Percentiles rank a stretch among this genome's conserved stretches.
These are phyloP conservation scores for Phaffomyces opuntiae DNA, from an alignment of 805 yeast genomes.

Conservation along the genomic window DNA sequence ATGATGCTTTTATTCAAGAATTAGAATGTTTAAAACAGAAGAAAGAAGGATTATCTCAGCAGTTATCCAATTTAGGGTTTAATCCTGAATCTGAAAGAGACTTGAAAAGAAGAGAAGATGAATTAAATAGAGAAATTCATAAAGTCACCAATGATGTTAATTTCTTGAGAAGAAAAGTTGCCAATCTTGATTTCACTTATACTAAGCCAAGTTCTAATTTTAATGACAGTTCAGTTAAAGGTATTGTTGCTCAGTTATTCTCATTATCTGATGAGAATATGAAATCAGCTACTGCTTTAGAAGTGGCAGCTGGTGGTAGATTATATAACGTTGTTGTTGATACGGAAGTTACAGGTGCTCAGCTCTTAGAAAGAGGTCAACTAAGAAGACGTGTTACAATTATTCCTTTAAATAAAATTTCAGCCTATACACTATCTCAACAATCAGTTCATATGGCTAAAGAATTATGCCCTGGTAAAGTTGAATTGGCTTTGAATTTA, in stretches of 20 bases:
- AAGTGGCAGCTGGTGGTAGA: constrained; percentile 90
- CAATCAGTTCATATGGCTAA: constrained; percentile 60
- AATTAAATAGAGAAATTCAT: constrained; percentile 37
- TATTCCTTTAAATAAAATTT: constrained; percentile 83
- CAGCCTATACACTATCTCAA: constrained; percentile 48
- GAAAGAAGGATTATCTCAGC: constrained; percentile 30
- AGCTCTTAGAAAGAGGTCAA: constrained; percentile 69
- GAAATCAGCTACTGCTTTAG: constrained; percentile 74
- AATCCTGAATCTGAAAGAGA: constrained; percentile 38
- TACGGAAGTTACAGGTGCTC: constrained; percentile 77
- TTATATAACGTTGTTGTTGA: constrained; percentile 89
- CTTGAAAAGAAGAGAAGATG: constrained; percentile 39
- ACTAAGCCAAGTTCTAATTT: constrained; percentile 57
- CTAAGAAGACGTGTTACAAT: constrained; percentile 80
- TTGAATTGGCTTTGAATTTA: constrained; percentile 81
- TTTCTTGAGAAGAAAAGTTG: constrained; percentile 51
- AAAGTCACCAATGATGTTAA: constrained; percentile 42
- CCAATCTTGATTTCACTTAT: constrained; percentile 72
- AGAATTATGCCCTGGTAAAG: constrained; percentile 71
- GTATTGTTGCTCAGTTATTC: constrained; percentile 85
- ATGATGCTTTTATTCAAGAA: constrained; percentile 32
- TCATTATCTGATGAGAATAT: constrained; percentile 46
- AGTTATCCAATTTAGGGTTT: constrained; percentile 50
- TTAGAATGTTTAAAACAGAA: constrained; percentile 36
- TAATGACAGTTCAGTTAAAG: constrained; percentile 60